Conservation (phyloP, 2,329 filamentous ascomycete species). For the Epichloe aotearoae region DNA sequence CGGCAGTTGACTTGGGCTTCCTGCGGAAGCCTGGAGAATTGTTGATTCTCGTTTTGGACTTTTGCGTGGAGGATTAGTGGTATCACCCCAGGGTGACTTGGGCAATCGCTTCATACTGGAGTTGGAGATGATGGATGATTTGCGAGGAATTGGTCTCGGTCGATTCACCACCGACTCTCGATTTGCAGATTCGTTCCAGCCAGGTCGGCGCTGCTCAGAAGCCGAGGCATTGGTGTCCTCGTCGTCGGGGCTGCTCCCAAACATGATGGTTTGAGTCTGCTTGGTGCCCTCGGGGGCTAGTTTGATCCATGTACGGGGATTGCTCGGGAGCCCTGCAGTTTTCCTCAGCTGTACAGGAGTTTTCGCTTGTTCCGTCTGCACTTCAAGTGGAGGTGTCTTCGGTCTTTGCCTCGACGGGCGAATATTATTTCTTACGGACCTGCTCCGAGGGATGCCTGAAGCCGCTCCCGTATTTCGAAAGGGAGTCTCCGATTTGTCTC, state of each 20-base stretch:
- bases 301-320: conserved; percentile 29
- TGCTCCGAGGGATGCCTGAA: conserved; percentile 18
- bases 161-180: conserved; percentile 35
- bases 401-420: conserved; percentile 18
- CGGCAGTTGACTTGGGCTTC: background rate
- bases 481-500: background rate
- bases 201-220: conserved; percentile 4
- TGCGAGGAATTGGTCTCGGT: conserved; percentile 42
- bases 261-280: conserved; percentile 34
- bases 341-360: conserved; percentile 29
- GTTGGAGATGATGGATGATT: conserved; percentile 9
- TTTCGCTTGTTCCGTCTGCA: conserved; percentile 14
- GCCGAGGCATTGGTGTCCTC: conserved; percentile 28
- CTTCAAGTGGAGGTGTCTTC: conserved; percentile 9
- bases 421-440: conserved; percentile 17
- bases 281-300: conserved; percentile 14
- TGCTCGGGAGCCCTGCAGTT: conserved; percentile 33
- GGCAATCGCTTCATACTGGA: background rate
- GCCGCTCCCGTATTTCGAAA: background rate
- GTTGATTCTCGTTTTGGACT: background rate
- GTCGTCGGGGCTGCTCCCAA: conserved; percentile 43
- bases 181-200: background rate
- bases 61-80: background rate
- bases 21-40: background rate
- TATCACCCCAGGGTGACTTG: background rate